Evolutionary conservation across 768 basidiomycete genomes (phyloP).

Genomic region (Neoboletus magnificus): DNA sequence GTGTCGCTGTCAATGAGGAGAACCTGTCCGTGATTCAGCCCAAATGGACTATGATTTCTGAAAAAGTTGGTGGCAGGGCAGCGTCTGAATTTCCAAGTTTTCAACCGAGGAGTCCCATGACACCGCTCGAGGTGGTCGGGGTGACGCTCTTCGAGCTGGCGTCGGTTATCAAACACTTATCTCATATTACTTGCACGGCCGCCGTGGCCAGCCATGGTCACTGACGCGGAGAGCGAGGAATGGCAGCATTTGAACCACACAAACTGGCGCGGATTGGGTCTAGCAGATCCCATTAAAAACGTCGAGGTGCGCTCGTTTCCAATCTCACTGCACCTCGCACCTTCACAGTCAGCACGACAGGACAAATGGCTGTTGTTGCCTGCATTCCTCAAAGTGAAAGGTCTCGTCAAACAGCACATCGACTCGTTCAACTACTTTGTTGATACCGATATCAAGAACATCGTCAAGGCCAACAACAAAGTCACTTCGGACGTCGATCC

Average conservation of each 20-base stretch:
- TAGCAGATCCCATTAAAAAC: slow-evolving; percentile 88
- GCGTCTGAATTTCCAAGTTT: too few relatives aligned
- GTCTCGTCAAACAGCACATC: slow-evolving; percentile 98
- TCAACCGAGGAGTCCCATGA: background rate
- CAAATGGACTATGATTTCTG: background rate
- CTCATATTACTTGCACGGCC: too few relatives aligned
- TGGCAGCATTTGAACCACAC: slow-evolving; percentile 57
- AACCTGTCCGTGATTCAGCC: background rate
- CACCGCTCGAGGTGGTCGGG: background rate
- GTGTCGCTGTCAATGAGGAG: too few relatives aligned
- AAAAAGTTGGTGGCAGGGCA: too few relatives aligned
- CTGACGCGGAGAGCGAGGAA: slow-evolving; percentile 36
- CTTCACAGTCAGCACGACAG: slow-evolving; percentile 38
- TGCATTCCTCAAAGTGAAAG: slow-evolving; percentile 95
- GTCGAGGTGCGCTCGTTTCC: slow-evolving; percentile 66
- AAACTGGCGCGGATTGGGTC: slow-evolving; percentile 72
- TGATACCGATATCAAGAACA: slow-evolving; percentile 95
- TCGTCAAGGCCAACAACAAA: slow-evolving; percentile 89
- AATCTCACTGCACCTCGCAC: background rate
- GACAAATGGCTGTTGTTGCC: slow-evolving; percentile 99
- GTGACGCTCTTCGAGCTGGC: too few relatives aligned
- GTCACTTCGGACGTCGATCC: slow-evolving; percentile 97
- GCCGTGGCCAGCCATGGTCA: slow-evolving; percentile 4
- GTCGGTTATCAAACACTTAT: too few relatives aligned
- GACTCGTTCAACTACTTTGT: slow-evolving; percentile 99